Conservation (phyloP, 805 yeast genomes). For the Suhomyces sp. region DNA sequence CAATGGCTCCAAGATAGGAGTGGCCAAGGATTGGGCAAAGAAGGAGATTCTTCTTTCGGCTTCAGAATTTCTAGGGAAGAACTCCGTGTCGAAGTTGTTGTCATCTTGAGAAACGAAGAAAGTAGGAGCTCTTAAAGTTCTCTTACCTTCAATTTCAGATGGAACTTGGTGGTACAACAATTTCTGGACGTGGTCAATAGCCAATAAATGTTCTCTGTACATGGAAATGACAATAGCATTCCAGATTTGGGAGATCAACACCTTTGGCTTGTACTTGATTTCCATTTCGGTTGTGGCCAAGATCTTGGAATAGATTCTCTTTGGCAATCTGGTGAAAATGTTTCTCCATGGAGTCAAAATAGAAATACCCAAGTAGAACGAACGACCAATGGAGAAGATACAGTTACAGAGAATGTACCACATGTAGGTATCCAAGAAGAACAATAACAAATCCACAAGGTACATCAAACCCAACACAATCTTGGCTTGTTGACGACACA, state of each 20-base stretch:
- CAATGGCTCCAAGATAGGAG: slow-evolving; percentile 97
- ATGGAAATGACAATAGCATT: slow-evolving; percentile 97
- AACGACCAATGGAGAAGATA: slow-evolving; percentile 93
- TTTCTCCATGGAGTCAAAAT: slow-evolving; percentile 99
- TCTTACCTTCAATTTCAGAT: slow-evolving; percentile 95
- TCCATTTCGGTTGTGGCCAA: slow-evolving; percentile 99
- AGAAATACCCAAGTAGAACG: slow-evolving; percentile 98
- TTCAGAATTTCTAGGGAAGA: slow-evolving; percentile 94
- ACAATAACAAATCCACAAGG: slow-evolving; percentile 86
- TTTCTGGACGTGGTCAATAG: slow-evolving; percentile 98
- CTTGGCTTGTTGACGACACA: slow-evolving; percentile 85
- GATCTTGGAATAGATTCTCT: slow-evolving; percentile 96
- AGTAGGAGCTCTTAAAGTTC: slow-evolving; percentile 98
- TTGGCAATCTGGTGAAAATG: slow-evolving; percentile 95
- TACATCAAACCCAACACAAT: slow-evolving; percentile 91
- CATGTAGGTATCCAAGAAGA: slow-evolving; percentile 98
- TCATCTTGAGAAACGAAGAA: slow-evolving; percentile 98
- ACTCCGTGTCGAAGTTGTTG: slow-evolving; percentile 89
- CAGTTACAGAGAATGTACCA: slow-evolving; percentile 98
- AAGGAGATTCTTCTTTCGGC: slow-evolving; percentile 99
- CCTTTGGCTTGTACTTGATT: slow-evolving; percentile 97
- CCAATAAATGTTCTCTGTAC: slow-evolving; percentile 98
- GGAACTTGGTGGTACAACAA: slow-evolving; percentile 98
- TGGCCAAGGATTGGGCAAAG: slow-evolving; percentile 98
- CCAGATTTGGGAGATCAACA: slow-evolving; percentile 97